A percentile compares a stretch with the other conserved stretches of the same genome.
phyloP scores from a whole-genome alignment of 2,329 filamentous ascomycete genomes.

The Colletotrichum salicis region DNA sequence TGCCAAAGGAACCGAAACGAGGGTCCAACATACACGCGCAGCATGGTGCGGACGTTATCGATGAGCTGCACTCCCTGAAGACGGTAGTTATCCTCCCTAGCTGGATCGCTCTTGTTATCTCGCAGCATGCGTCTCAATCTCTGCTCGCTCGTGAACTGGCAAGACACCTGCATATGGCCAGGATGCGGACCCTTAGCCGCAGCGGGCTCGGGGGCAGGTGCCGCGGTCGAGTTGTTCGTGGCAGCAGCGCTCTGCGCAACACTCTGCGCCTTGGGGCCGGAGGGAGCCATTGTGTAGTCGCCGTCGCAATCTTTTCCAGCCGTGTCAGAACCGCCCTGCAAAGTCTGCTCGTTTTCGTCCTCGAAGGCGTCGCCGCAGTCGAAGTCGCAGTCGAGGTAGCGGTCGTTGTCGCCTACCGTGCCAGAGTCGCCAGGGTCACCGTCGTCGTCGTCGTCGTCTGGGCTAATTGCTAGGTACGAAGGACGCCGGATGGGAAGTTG shows the following conservation, averaged over 20 bases:
- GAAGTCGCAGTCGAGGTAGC: background rate
- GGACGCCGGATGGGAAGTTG: background rate
- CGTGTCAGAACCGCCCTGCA: background rate
- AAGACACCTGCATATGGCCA: constrained; percentile 60
- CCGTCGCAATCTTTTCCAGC: background rate
- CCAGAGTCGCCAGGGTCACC: background rate
- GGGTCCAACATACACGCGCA: constrained; percentile 76
- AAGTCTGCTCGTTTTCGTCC: background rate
- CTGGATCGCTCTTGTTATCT: constrained; percentile 76
- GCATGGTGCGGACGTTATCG: constrained; percentile 80
- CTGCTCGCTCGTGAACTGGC: constrained; percentile 85
- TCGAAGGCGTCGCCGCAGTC: background rate
- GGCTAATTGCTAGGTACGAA: background rate
- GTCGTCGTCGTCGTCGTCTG: background rate
- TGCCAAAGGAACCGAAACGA: background rate
- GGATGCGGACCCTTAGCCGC: constrained; percentile 54
- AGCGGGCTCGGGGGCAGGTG: constrained; percentile 6
- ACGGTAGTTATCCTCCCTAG: constrained; percentile 82
- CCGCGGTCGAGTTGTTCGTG: constrained; percentile 9
- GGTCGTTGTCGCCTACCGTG: background rate
- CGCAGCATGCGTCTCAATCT: constrained; percentile 79
- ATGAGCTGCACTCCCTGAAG: constrained; percentile 91
- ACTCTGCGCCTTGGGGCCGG: constrained; percentile 32
- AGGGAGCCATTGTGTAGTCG: constrained; percentile 26
- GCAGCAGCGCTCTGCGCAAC: constrained; percentile 23